A percentile compares a stretch with the other conserved stretches of the same genome.
Evolutionary conservation across 306 rosid genomes (phyloP).

Genomic region (Citrullus amarus): DNA sequence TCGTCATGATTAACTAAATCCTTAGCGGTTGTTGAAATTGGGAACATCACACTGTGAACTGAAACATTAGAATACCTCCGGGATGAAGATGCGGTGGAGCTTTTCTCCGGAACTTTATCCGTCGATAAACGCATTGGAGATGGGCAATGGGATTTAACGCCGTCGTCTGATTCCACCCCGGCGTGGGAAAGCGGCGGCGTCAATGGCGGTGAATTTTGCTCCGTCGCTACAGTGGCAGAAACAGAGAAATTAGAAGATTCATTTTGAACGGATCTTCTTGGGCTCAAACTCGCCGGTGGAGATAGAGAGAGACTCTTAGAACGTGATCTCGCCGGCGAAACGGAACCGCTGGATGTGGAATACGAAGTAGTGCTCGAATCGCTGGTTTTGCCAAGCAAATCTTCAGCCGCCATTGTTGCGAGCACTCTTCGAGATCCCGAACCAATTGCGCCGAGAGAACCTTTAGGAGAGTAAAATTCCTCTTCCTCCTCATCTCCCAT

Average conservation of each 20-base stretch:
- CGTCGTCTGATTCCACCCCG: background rate
- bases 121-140: conserved; percentile 9
- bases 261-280: conserved; percentile 5
- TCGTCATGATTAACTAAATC: background rate
- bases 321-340: conserved; percentile 51
- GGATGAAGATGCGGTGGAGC: conserved; percentile 11
- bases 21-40: conserved; percentile 15
- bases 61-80: conserved; percentile 6
- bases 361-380: conserved; percentile 32
- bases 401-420: conserved; percentile 15
- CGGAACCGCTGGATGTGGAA: conserved; percentile 45
- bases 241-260: conserved; percentile 2
- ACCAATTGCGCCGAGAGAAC: conserved; percentile 49
- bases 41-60: conserved; percentile 11
- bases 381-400: conserved; percentile 20
- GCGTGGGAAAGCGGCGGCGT: background rate
- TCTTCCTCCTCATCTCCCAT: conserved; percentile 50
- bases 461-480: conserved; percentile 82
- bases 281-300: conserved; percentile 27
- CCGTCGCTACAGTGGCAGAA: background rate
- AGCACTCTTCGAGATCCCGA: conserved; percentile 57
- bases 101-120: conserved; percentile 18
- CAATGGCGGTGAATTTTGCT: background rate
- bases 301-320: conserved; percentile 39
- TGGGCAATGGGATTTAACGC: background rate